Conservation (phyloP, 768 basidiomycete genomes). For the Nidula microcarpa region DNA sequence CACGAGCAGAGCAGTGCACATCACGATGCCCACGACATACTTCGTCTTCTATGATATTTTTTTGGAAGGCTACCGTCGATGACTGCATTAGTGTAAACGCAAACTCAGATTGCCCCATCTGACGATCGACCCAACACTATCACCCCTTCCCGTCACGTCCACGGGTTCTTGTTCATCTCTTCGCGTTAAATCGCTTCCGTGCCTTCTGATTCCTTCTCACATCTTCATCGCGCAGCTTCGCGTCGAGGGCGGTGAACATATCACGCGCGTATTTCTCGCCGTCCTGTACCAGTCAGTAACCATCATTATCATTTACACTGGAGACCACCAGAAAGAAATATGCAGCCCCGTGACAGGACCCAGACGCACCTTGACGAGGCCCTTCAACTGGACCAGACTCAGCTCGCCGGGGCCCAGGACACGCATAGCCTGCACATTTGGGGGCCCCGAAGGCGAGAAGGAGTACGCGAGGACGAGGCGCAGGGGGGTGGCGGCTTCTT, state of each 20-base stretch:
- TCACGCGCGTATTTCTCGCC: conserved; percentile 65
- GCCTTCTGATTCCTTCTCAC: conserved; percentile 56
- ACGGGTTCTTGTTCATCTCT: too few species aligned
- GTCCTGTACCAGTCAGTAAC: conserved; percentile 32
- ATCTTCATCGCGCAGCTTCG: conserved; percentile 66
- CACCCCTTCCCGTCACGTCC: too few species aligned
- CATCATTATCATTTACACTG: too few species aligned
- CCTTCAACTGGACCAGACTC: conserved; percentile 40
- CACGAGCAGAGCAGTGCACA: too few species aligned
- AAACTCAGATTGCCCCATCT: too few species aligned
- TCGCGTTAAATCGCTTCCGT: conserved; percentile 41
- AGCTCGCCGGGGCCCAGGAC: conserved; percentile 63
- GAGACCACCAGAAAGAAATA: background rate
- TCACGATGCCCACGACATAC: too few species aligned
- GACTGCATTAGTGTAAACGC: too few species aligned
- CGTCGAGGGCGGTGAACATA: conserved; percentile 52
- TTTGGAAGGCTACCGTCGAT: too few species aligned
- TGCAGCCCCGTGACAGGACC: background rate
- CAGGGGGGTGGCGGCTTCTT: conserved; percentile 66
- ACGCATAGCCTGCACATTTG: conserved; percentile 59
- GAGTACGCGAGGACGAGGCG: conserved; percentile 65
- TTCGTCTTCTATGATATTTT: too few species aligned
- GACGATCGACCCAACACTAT: too few species aligned
- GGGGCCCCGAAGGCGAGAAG: conserved; percentile 36
- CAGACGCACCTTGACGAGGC: conserved; percentile 49